Conservation (phyloP, 164 flowering plant genomes). For the Euptelea pleiosperma region DNA sequence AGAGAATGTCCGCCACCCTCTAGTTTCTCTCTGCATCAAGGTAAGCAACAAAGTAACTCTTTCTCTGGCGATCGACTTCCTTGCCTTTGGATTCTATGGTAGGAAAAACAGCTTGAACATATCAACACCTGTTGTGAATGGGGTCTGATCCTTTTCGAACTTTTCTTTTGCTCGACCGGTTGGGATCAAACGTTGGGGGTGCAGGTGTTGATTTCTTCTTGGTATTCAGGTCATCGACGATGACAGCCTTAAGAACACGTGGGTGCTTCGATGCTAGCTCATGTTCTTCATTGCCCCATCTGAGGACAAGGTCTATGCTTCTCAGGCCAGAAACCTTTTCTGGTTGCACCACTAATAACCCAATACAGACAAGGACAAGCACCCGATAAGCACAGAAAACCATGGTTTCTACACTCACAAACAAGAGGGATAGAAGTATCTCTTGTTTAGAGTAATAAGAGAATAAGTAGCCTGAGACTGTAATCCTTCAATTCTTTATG, state of each 20-base stretch:
- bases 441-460: constrained; percentile 21
- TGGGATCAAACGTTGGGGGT: constrained; percentile 47
- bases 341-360: constrained; percentile 37
- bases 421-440: constrained; percentile 13
- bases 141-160: constrained; percentile 66
- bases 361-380: constrained; percentile 40
- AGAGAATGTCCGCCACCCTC: constrained; percentile 4
- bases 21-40: constrained; percentile 4
- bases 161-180: constrained; percentile 53
- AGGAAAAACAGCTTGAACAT: constrained; percentile 10
- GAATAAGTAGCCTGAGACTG: constrained; percentile 24
- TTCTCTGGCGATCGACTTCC: constrained; percentile 11
- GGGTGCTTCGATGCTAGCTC: constrained; percentile 4
- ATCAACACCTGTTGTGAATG: constrained; percentile 70
- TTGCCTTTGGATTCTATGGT: constrained; percentile 7
- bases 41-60: not conserved
- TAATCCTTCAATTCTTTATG: constrained; percentile 16
- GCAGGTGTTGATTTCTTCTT: constrained; percentile 34
- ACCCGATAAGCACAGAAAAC: constrained; percentile 28
- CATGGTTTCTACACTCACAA: constrained; percentile 32
- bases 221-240: constrained; percentile 26
- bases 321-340: constrained; percentile 34
- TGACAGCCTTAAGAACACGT: constrained; percentile 13
- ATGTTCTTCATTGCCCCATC: constrained; percentile 29
- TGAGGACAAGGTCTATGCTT: constrained; percentile 43